phyloP scores from a whole-genome alignment of 441 rosid genomes.

The Jatropha multifida region DNA sequence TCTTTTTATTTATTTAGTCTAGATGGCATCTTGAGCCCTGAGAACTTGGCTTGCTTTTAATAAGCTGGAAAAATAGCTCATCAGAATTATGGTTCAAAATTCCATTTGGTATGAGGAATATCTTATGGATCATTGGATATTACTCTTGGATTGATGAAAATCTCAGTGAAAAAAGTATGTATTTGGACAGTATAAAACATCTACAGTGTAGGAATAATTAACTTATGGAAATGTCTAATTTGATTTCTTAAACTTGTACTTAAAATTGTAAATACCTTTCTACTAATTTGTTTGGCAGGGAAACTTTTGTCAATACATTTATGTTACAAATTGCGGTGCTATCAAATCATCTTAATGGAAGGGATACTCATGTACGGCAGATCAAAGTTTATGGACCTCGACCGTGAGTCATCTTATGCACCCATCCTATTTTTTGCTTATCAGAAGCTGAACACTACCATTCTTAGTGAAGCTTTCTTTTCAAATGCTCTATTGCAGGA shows the following conservation, averaged over 20 bases:
- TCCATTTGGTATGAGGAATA: neutral
- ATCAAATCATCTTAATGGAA: conserved; percentile 82
- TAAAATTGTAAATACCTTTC: neutral
- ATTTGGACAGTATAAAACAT: neutral
- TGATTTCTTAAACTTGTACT: neutral
- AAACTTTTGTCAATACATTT: conserved; percentile 76
- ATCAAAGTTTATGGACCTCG: conserved; percentile 93
- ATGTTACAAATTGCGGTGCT: conserved; percentile 81
- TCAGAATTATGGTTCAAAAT: neutral
- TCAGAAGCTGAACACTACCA: neutral
- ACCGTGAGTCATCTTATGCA: conserved; percentile 43
- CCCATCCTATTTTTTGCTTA: neutral
- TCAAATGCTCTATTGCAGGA: conserved; percentile 43
- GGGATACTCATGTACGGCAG: conserved; percentile 91
- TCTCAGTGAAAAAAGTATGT: neutral
- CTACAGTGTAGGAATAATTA: neutral
- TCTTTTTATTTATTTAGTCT: neutral
- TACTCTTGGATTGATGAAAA: neutral
- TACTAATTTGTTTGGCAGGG: conserved; percentile 44
- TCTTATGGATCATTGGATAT: neutral
- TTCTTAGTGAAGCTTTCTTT: neutral
- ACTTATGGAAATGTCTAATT: neutral
- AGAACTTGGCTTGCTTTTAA: neutral
- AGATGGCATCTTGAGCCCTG: neutral
- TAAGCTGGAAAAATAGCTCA: neutral